Conservation (phyloP, 179 eudicot species). For the Beta macrorhiza region DNA sequence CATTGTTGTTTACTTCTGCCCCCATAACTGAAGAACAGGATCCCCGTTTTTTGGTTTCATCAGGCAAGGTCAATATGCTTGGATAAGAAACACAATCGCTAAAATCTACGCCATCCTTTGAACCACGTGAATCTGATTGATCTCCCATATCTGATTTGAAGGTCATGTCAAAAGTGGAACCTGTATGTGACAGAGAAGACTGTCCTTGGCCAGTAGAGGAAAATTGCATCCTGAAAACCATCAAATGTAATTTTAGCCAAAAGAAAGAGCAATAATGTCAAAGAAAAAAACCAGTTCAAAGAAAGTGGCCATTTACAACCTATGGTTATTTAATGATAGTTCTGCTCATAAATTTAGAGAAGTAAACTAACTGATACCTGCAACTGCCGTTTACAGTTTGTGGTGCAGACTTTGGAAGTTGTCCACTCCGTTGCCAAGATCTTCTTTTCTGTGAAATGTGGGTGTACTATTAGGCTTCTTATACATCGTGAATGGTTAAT, state of each 20-base stretch:
- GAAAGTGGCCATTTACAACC: neutral
- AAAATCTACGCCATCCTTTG: slow-evolving; percentile 51
- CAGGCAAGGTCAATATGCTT: slow-evolving; percentile 38
- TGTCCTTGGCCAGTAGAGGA: slow-evolving; percentile 47
- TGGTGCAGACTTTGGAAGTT: slow-evolving; percentile 41
- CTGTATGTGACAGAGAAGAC: slow-evolving; percentile 48
- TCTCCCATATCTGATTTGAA: slow-evolving; percentile 53
- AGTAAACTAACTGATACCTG: slow-evolving; percentile 43
- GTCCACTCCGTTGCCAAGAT: slow-evolving; percentile 42
- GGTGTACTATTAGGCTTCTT: slow-evolving; percentile 12
- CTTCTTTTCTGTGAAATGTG: slow-evolving; percentile 54
- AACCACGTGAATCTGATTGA: slow-evolving; percentile 47
- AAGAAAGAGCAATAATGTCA: neutral
- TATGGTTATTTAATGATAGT: neutral
- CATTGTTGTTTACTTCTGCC: slow-evolving; percentile 30
- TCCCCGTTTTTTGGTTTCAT: slow-evolving; percentile 40
- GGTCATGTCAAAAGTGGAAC: slow-evolving; percentile 48
- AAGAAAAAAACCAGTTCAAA: neutral
- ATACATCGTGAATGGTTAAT: neutral
- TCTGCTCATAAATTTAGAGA: neutral
- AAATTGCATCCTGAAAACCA: slow-evolving; percentile 48
- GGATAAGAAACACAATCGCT: slow-evolving; percentile 59
- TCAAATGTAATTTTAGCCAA: neutral
- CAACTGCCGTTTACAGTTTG: slow-evolving; percentile 31
- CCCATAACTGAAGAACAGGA: slow-evolving; percentile 35